phyloP scores from a whole-genome alignment of 495 filamentous ascomycete species.

The Aspergillus cristatus region DNA sequence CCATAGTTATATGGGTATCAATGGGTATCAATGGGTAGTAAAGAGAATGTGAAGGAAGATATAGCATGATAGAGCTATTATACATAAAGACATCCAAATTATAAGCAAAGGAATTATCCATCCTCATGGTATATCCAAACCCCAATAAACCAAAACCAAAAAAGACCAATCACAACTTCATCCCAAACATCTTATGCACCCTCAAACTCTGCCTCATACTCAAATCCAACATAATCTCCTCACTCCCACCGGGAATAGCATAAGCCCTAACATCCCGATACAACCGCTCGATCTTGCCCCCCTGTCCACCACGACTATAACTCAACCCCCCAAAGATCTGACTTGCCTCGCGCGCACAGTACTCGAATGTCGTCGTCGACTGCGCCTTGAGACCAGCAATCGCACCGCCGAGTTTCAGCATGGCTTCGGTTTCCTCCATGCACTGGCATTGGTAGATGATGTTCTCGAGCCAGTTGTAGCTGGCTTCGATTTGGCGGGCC shows the following conservation, averaged over 20 bases:
- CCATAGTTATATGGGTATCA: too few species aligned
- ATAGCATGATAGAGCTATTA: too few species aligned
- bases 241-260: conserved; percentile 90
- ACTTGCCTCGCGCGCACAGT: conserved; percentile 90
- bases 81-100: too few species aligned
- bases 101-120: too few species aligned
- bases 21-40: too few species aligned
- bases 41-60: too few species aligned
- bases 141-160: background rate
- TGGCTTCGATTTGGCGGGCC: conserved; percentile 94
- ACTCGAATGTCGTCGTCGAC: conserved; percentile 86
- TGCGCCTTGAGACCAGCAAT: conserved; percentile 95
- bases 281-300: conserved; percentile 88
- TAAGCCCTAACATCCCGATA: conserved; percentile 97
- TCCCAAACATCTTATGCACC: conserved; percentile 84
- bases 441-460: conserved; percentile 83
- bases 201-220: conserved; percentile 87
- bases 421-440: conserved; percentile 92
- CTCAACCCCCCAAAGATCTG: conserved; percentile 96
- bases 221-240: conserved; percentile 98
- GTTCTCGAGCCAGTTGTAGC: conserved; percentile 96
- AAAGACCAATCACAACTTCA: conserved; percentile 72
- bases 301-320: conserved; percentile 89
- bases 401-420: conserved; percentile 89
- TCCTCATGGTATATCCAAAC: too few species aligned